Percentiles rank a stretch among this genome's conserved stretches.
phyloP scores from a whole-genome alignment of 2,329 filamentous ascomycete genomes.

The Cyphellophora europaea region DNA sequence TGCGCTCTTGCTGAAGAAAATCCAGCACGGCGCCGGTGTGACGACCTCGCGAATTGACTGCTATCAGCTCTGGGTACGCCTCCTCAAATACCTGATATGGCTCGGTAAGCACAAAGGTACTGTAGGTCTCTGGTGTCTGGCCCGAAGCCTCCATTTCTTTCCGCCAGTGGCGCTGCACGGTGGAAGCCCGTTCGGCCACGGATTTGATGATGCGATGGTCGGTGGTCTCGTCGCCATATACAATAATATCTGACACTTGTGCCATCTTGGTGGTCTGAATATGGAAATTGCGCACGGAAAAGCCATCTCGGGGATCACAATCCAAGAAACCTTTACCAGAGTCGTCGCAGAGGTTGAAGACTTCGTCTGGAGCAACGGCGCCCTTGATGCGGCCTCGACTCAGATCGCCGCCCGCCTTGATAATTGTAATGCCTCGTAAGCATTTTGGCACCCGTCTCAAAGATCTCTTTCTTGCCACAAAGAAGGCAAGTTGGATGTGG shows the following conservation, averaged over 20 bases:
- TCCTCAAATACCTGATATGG: constrained; percentile 57
- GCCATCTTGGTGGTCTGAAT: constrained; percentile 87
- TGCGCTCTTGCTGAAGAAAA: constrained; percentile 78
- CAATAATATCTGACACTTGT: constrained; percentile 79
- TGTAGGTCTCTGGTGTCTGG: constrained; percentile 56
- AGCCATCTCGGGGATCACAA: constrained; percentile 77
- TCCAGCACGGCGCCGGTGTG: constrained; percentile 73
- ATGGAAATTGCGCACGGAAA: constrained; percentile 94
- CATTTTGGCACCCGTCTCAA: constrained; percentile 63
- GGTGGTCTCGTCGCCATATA: constrained; percentile 69
- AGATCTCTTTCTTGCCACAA: constrained; percentile 66
- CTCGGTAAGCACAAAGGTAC: constrained; percentile 70
- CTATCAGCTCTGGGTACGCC: constrained; percentile 59
- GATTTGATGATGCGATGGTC: constrained; percentile 56
- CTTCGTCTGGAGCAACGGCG: constrained; percentile 71
- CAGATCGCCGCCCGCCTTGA: constrained; percentile 82
- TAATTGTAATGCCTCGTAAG: constrained; percentile 70
- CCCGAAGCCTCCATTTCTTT: constrained; percentile 51
- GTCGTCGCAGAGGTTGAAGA: constrained; percentile 50
- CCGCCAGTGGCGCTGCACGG: constrained; percentile 69
- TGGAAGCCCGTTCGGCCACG: constrained; percentile 55
- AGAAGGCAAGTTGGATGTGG: constrained; percentile 81
- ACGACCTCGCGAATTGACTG: constrained; percentile 61
- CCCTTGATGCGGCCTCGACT: constrained; percentile 70
- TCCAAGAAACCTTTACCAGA: constrained; percentile 60